Base-by-base conservation (phyloP, 768 basidiomycete genomes). In the Astraeus odoratus region DNA sequence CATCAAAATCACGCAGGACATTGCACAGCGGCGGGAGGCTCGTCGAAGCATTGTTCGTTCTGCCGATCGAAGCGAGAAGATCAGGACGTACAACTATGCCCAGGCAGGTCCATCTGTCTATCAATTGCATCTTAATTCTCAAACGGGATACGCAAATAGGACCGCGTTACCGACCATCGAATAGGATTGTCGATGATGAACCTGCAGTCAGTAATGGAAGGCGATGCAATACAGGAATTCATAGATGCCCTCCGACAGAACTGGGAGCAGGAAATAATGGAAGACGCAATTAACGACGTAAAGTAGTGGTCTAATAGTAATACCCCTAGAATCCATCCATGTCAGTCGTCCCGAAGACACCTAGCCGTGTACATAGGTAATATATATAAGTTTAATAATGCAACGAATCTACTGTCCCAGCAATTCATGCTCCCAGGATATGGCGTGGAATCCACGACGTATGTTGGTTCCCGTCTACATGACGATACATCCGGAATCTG, bases 41-140 rank as follows among this genome's bases (percentile, higher is more conserved):
- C 73, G 92, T 10, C 72, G 79, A 26, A 81, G 69, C 49, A 81
- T 97, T 3, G 83, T 98, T 8, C 78, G 80, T 34, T 81, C 83
- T 0, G 83, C 82, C 2, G 92, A 94, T 58, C 71, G 96, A 18
- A 90, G 89, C 53, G 93, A 97, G 58, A 98, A 97, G 62, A 86
- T 98, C 46, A 71, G 96, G 49, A 98, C 96, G 4, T 98, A 97
- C 65, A 97, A 96, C 56, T 94, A 83, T 61, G 78, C 90, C 1
- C 92, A 93, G 73, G 90, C 77, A 39, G 30, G 50, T 43, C 6
- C 33, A 15, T 10, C 12, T 22, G 23, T 30, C 39, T 31, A 7
- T 19, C 18, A 35, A 15, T 6, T 39, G 44, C 34, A 50, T 33
- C 15, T n/a, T n/a, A n/a, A 9, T 34, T 25, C 39, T 12, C 40